Conservation (phyloP, 352 stramenopile genomes). For the Pythium apleroticum region DNA sequence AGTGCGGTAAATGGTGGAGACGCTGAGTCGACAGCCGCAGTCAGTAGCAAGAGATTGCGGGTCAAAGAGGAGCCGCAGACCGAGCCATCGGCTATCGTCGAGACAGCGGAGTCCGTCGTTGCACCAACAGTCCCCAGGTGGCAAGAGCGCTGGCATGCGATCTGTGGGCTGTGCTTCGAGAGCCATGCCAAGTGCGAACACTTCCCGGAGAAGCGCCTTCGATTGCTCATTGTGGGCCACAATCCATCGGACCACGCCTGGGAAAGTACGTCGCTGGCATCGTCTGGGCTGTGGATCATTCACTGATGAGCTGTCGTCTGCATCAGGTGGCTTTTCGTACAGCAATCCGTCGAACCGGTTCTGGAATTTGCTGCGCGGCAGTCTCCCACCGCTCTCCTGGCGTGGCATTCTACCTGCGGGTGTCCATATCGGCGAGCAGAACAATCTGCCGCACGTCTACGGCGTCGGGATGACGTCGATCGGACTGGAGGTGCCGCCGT, state of each 20-base stretch:
- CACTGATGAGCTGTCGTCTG: neutral
- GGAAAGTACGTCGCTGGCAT: conserved; percentile 39
- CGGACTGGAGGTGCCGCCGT: conserved; percentile 63
- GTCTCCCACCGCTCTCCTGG: conserved; percentile 52
- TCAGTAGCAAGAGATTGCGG: conserved; percentile 7
- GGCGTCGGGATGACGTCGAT: conserved; percentile 85
- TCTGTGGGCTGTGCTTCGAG: conserved; percentile 75
- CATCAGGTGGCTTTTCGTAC: conserved; percentile 54
- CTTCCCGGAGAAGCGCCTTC: conserved; percentile 57
- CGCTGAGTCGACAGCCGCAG: conserved; percentile 4
- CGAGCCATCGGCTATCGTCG: conserved; percentile 14
- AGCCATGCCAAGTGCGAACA: conserved; percentile 51
- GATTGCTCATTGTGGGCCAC: conserved; percentile 85
- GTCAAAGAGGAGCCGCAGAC: conserved; percentile 20
- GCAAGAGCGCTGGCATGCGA: conserved; percentile 82
- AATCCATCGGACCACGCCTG: conserved; percentile 91
- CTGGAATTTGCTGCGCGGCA: conserved; percentile 84
- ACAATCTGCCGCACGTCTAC: conserved; percentile 56
- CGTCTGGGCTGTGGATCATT: neutral
- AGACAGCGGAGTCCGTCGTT: neutral
- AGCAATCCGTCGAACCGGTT: conserved; percentile 89
- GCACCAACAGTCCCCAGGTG: conserved; percentile 39
- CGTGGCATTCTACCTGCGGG: conserved; percentile 56
- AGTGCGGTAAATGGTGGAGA: neutral
- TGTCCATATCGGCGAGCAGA: conserved; percentile 68